A percentile compares a stretch with the other conserved stretches of the same genome.
phyloP scores from a whole-genome alignment of 495 filamentous ascomycete species.

The Neurospora sp. region DNA sequence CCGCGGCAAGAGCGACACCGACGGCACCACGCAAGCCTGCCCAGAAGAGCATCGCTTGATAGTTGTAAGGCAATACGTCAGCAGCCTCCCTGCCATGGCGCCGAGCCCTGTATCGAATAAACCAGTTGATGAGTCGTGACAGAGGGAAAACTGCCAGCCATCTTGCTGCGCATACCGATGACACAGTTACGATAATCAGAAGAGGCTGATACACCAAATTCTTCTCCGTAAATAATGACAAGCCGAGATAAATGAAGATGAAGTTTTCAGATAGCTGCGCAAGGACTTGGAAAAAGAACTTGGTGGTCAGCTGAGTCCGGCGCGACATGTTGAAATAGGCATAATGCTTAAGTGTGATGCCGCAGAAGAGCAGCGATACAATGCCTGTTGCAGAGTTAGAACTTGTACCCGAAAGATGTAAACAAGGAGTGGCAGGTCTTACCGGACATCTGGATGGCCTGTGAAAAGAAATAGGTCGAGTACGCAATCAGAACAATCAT shows the following conservation, averaged over 20 bases:
- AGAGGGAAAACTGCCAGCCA: constrained; percentile 93
- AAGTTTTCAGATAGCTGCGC: constrained; percentile 97
- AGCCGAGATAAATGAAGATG: constrained; percentile 96
- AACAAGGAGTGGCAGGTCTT: constrained; percentile 18
- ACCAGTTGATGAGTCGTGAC: constrained; percentile 83
- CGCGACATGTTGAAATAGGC: constrained; percentile 99
- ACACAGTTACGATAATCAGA: constrained; percentile 85
- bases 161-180: constrained; percentile 84
- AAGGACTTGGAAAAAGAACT: constrained; percentile 92
- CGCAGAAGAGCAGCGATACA: constrained; percentile 92
- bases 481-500: constrained; percentile 89
- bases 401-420: constrained; percentile 6
- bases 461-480: constrained; percentile 93
- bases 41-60: constrained; percentile 98
- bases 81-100: constrained; percentile 64
- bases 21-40: constrained; percentile 92
- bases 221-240: constrained; percentile 85
- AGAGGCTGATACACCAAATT: constrained; percentile 84
- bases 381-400: constrained; percentile 55
- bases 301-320: constrained; percentile 92
- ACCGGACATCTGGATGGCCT: constrained; percentile 92
- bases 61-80: constrained; percentile 84
- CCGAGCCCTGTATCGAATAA: constrained; percentile 81
- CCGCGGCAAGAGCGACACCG: constrained; percentile 90
- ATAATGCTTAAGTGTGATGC: constrained; percentile 96